Conservation (phyloP, 345 rosid genomes). For the Xanthoceras sorbifolium region DNA sequence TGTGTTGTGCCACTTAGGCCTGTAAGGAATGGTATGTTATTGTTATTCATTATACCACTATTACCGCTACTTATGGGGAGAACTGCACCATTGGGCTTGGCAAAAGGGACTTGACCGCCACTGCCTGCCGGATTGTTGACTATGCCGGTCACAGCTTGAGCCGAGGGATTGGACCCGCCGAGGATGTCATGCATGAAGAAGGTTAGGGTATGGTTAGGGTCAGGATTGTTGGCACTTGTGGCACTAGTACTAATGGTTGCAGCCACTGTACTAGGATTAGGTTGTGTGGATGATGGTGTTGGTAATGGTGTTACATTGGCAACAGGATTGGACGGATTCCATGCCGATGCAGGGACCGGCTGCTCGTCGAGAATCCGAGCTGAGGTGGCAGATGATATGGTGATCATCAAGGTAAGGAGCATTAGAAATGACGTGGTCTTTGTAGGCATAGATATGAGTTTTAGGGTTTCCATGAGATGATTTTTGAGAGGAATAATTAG, state of each 20-base stretch:
- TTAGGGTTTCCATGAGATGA: constrained; percentile 5
- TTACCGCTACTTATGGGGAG: constrained; percentile 32
- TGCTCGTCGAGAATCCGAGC: constrained; percentile 2
- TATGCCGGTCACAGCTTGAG: constrained; percentile 33
- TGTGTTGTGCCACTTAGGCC: constrained; percentile 36
- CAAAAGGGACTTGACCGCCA: constrained; percentile 36
- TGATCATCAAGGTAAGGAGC: not conserved
- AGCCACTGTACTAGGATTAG: not conserved
- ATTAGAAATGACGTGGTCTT: not conserved
- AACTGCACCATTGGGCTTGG: constrained; percentile 42
- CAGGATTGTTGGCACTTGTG: not conserved
- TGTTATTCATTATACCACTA: constrained; percentile 33
- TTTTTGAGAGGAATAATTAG: not conserved
- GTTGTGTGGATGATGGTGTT: not conserved
- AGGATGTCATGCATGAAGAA: constrained; percentile 46
- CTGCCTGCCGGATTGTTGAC: constrained; percentile 38
- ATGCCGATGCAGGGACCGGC: not conserved
- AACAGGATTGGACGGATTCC: not conserved
- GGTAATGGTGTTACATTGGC: not conserved
- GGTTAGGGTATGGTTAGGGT: not conserved
- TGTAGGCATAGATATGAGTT: not conserved
- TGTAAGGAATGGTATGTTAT: constrained; percentile 43
- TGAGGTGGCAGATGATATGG: not conserved
- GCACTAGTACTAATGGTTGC: not conserved
- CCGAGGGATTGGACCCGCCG: constrained; percentile 34